Evolutionary conservation across 192 early-diverging fungal species (phyloP), one percentile per base, ranked within the genome.

Genomic region (Coemansia sp.): DNA sequence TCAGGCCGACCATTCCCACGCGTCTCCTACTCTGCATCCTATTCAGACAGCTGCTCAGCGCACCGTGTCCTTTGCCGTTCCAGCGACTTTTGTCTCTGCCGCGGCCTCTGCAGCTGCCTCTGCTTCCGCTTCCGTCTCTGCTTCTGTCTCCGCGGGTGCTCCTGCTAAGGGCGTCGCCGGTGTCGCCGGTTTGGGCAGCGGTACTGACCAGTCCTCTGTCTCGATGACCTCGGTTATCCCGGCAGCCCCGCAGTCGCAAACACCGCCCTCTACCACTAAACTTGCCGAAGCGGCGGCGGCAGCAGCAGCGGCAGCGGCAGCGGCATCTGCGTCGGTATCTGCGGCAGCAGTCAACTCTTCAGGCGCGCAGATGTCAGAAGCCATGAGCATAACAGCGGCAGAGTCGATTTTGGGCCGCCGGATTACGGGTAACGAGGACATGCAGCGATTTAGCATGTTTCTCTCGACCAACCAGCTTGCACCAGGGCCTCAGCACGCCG

Each of bases 371-470:
- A 30, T 27, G 27, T 28, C 53, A 1, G 53, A 55, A 8, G 0
- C 28, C 29, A 25, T 55, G 27, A 55, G 19, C 30, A 27, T 55
- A 3, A 32, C 55, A 14, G 55, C 55, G 0, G 48, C 18, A 48
- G 64, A 66, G 24, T 35, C 54, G 25, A 30, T 57, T 56, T 48
- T 66, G 28, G n/a, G 55, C 8, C 64, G 64, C 20, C 14, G 57
- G 23, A 28, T 66, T 4, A 22, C 64, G 2, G 47, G 47, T 0
- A 32, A 24, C 57, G 28, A 58, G 20, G 48, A 51, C 1, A 28
- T 7, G 1, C 60, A 36, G 60, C 47, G 59, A 3, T 11, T 50
- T 16, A 23, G 49, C 24, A 28, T 36, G 49, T 18, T 61, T 9
- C 28, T 32, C 14, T 22, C 49, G 3, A 23, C 22, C 29, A 55